Evolutionary conservation across 441 rosid genomes (phyloP).

Genomic region (Syzygium syzygioides): DNA sequence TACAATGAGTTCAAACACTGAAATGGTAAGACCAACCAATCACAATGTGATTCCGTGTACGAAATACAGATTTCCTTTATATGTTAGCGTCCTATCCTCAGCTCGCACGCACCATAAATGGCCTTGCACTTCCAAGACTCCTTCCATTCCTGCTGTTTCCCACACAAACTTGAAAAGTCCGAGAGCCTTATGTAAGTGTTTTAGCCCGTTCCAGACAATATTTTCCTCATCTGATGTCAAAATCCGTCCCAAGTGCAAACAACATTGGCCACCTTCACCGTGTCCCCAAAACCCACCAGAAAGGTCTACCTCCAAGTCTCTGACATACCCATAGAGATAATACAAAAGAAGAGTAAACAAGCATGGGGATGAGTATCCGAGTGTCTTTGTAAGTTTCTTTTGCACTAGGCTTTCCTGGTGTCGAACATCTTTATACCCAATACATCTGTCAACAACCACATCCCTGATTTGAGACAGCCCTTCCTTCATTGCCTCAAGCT

Average conservation of each 20-base stretch:
- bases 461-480: conserved; percentile 65
- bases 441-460: conserved; percentile 47
- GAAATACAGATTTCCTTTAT: neutral
- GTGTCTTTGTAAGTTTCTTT: conserved; percentile 55
- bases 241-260: conserved; percentile 59
- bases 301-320: conserved; percentile 64
- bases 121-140: neutral
- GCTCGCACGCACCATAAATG: neutral
- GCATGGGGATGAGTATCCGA: conserved; percentile 71
- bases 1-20: neutral
- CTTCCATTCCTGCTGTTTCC: neutral
- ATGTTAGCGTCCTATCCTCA: neutral
- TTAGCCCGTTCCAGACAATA: conserved; percentile 52
- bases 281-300: conserved; percentile 44
- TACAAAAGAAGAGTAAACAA: conserved; percentile 65
- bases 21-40: neutral
- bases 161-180: neutral
- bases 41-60: neutral
- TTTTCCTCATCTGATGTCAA: conserved; percentile 49
- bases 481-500: conserved; percentile 80
- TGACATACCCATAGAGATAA: conserved; percentile 60
- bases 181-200: conserved; percentile 46
- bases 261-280: conserved; percentile 15
- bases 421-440: conserved; percentile 59
- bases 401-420: conserved; percentile 60